These are phyloP conservation scores for Psidium guajava DNA, from an alignment of 345 rosid genomes.

Conservation along the genomic window DNA sequence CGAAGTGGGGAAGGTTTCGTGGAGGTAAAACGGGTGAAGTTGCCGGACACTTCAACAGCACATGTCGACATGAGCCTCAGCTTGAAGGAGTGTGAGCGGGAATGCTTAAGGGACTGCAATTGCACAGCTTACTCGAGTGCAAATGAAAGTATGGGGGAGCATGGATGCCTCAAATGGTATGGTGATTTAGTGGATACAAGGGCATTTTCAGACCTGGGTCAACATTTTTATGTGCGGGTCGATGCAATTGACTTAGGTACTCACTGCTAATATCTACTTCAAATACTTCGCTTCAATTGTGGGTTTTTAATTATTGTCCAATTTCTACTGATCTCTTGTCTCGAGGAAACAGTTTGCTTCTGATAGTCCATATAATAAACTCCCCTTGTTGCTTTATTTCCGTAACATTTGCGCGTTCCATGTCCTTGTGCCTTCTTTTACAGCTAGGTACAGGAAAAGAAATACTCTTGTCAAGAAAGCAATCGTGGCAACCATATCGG, in stretches of 20 bases:
- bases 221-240: slow-evolving; percentile 36
- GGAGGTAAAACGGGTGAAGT: slow-evolving; percentile 22
- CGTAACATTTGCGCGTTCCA: background rate
- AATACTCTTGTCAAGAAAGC: background rate
- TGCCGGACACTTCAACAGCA: slow-evolving; percentile 11
- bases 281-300: background rate
- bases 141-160: slow-evolving; percentile 21
- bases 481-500: background rate
- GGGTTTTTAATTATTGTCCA: background rate
- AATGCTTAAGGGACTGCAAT: slow-evolving; percentile 1
- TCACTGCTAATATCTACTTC: background rate
- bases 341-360: background rate
- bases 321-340: background rate
- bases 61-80: slow-evolving; percentile 25
- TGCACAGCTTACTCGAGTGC: slow-evolving; percentile 46
- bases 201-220: slow-evolving; percentile 27
- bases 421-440: background rate
- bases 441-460: background rate
- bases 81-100: slow-evolving; percentile 22
- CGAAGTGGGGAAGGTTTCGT: slow-evolving; percentile 41
- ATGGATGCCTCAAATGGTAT: slow-evolving; percentile 53
- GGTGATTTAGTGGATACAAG: slow-evolving; percentile 35
- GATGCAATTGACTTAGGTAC: slow-evolving; percentile 45
- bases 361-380: background rate
- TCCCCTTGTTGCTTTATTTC: background rate